phyloP scores from a whole-genome alignment of 73 alveolate genomes.

The Paramecium caudatum region DNA sequence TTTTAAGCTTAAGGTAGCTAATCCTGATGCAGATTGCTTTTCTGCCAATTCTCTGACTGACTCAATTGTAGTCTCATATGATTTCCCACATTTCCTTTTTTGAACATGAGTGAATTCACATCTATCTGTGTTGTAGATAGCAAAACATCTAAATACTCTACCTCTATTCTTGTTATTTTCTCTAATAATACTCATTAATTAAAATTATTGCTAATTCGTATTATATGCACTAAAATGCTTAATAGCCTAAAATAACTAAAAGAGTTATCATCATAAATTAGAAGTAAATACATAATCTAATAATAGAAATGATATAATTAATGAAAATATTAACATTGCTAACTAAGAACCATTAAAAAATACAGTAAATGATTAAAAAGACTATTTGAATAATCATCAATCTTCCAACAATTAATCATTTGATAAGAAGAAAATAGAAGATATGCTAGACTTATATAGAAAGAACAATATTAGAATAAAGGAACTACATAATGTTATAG shows the following conservation, averaged over 20 bases:
- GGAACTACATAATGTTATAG: background rate
- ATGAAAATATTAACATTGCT: background rate
- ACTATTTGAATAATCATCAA: background rate
- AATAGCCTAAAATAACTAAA: slow-evolving; percentile 14
- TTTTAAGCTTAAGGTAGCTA: background rate
- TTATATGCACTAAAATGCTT: too few species aligned
- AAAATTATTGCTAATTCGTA: too few species aligned
- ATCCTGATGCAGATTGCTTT: background rate
- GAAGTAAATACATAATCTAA: background rate
- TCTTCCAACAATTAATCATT: too few species aligned
- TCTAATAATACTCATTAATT: slow-evolving; percentile 6
- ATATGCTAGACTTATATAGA: slow-evolving; percentile 10
- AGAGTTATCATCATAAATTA: slow-evolving; percentile 23
- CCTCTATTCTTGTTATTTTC: slow-evolving; percentile 33
- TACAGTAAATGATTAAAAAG: background rate
- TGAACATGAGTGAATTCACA: slow-evolving; percentile 2
- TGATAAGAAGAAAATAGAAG: too few species aligned
- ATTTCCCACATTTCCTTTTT: background rate
- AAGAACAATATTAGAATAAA: slow-evolving; percentile 3
- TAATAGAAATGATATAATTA: slow-evolving; percentile 9
- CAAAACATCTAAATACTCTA: slow-evolving; percentile 30
- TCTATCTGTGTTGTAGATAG: background rate
- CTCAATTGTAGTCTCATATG: background rate
- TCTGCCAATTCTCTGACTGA: background rate
- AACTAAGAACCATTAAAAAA: slow-evolving; percentile 36